Evolutionary conservation across 2,329 filamentous ascomycete species (phyloP), one percentile per base, ranked within the genome.

Genomic region (Calonectria hongkongensis): DNA sequence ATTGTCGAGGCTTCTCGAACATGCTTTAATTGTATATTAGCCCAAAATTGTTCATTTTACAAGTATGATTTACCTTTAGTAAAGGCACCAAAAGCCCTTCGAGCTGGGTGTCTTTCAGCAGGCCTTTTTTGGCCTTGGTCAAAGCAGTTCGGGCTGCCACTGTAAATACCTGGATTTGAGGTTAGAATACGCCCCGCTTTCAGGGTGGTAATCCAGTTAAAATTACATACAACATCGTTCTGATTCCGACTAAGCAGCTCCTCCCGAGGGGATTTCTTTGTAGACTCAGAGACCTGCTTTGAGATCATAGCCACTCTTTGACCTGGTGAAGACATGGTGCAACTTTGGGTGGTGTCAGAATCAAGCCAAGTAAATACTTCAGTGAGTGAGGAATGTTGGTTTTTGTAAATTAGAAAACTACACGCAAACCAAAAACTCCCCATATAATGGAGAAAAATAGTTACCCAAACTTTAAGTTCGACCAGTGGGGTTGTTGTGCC

Each of bases 121-220:
- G 41, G 33, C 54, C 54, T 15, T 58, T 58, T 41, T 27, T 58
- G n/a, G 54, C 54, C 33, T 58, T 58, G 21, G 54, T 58, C 33
- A 58, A 58, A 12, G 54, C 54, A 41, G 54, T 58, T 58, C 54
- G 33, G 25, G 33, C 54, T 16, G 33, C 54, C 4, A 58, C 54
- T 8, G 54, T 58, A 18, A 58, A 39, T 13, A 58, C 54, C 54
- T 58, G 4, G 6, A 16, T 15, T 25, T 2, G 18, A 0, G 1
- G n/a, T 58, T n/a, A 41, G 33, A 58, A 25, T 12, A 8, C 27
- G n/a, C 13, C 10, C 6, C 18, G 3, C 13, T 4, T 3, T n/a
- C 2, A 21, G 21, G 21, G 21, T 10, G 18, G 28, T 5, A 4
- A 13, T 10, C 4, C 0, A 16, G 8, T 13, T 25, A 3, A 13